Conservation (phyloP, 2,329 filamentous ascomycete species). For the Boeremia exigua region DNA sequence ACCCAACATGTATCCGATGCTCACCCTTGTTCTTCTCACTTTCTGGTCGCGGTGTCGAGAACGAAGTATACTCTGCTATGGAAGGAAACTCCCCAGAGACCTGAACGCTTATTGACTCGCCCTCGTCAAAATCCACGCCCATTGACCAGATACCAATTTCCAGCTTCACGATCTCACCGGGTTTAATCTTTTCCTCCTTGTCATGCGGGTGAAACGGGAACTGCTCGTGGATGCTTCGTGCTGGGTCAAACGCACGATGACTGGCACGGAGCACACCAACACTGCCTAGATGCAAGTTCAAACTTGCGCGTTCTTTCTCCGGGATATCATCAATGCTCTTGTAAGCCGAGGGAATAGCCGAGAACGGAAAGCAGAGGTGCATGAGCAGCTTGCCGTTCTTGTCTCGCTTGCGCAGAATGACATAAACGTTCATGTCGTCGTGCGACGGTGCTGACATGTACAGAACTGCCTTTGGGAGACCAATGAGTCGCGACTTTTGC, state of each 20-base stretch:
- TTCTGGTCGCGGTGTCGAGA: conserved; percentile 49
- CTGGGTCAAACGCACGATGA: conserved; percentile 45
- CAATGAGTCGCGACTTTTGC: conserved; percentile 51
- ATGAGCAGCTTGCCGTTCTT: conserved; percentile 51
- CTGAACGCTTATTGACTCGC: conserved; percentile 40
- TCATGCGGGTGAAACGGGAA: conserved; percentile 50
- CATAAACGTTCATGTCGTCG: conserved; percentile 55
- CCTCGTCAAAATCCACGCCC: conserved; percentile 55
- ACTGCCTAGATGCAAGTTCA: conserved; percentile 53
- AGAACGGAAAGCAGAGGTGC: conserved; percentile 54
- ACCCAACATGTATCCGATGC: conserved; percentile 49
- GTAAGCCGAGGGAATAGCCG: conserved; percentile 31
- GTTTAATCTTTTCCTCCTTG: conserved; percentile 49
- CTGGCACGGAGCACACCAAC: conserved; percentile 55
- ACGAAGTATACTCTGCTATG: conserved; percentile 47
- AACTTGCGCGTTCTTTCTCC: conserved; percentile 50
- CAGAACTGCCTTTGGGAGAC: conserved; percentile 55
- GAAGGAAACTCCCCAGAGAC: conserved; percentile 35
- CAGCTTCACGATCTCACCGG: conserved; percentile 52
- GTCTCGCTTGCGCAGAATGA: conserved; percentile 55
- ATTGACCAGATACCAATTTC: conserved; percentile 58
- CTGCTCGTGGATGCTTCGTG: conserved; percentile 29
- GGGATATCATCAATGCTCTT: conserved; percentile 64
- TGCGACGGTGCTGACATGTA: conserved; percentile 53
- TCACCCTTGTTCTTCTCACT: conserved; percentile 51